Evolutionary conservation across 345 rosid genomes (phyloP).

Genomic region (Eucalyptus victrix): DNA sequence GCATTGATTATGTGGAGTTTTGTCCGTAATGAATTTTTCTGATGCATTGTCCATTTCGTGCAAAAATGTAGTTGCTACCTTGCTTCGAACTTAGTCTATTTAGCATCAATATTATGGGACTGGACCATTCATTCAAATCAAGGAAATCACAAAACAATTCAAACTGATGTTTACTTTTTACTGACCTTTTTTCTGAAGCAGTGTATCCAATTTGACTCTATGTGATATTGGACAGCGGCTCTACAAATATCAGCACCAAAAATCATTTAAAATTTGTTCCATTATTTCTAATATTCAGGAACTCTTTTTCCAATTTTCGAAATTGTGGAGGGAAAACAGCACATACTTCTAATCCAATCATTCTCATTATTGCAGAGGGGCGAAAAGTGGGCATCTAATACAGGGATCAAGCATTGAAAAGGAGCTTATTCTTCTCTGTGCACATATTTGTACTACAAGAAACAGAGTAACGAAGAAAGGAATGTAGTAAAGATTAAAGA

Average conservation of each 20-base stretch:
- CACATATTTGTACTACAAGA: not conserved
- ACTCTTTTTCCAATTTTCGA: not conserved
- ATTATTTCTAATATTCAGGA: too few species aligned
- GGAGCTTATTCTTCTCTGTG: not conserved
- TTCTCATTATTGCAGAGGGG: not conserved
- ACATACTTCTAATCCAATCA: not conserved
- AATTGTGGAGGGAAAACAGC: not conserved
- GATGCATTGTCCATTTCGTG: not conserved
- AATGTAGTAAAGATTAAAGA: too few species aligned
- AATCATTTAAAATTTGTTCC: not conserved
- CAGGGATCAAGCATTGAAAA: not conserved
- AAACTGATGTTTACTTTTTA: not conserved
- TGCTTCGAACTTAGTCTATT: not conserved
- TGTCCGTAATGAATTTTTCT: not conserved
- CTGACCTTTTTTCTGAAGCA: not conserved
- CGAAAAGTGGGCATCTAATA: not conserved
- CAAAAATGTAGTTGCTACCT: not conserved
- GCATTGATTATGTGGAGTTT: not conserved
- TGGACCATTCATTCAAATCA: not conserved
- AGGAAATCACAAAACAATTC: not conserved
- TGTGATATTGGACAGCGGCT: too few species aligned
- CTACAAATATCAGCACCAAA: not conserved
- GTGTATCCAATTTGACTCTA: not conserved
- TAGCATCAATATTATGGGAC: not conserved
- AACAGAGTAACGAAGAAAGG: not conserved